Conservation (phyloP, 1,284 basidiomycete genomes). For the Ganoderma boninense region DNA sequence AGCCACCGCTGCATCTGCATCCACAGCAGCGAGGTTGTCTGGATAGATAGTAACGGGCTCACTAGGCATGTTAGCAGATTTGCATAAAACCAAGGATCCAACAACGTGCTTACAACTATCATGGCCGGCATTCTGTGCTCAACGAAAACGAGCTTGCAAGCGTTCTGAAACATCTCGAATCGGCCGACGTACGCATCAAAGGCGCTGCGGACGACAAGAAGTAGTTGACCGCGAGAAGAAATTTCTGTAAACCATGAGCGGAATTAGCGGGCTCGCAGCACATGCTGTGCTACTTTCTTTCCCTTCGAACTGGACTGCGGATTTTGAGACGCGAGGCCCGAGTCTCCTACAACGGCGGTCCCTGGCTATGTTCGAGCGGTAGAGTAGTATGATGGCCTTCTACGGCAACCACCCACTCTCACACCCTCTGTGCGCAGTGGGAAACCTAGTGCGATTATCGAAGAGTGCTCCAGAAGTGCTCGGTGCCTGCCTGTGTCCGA, state of each 20-base stretch:
- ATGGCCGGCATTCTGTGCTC: background rate
- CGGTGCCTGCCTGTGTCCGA: background rate
- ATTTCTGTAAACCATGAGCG: background rate
- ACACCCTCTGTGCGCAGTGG: background rate
- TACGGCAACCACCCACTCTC: background rate
- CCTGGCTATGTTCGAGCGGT: background rate
- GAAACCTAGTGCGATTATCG: background rate
- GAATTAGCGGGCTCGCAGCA: conserved; percentile 1
- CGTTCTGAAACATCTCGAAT: background rate
- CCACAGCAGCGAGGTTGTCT: background rate
- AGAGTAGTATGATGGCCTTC: background rate
- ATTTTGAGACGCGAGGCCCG: background rate
- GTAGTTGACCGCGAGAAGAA: background rate
- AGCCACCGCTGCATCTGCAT: background rate
- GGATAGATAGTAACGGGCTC: background rate
- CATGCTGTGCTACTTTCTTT: background rate
- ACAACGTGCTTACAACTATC: background rate
- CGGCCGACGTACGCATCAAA: background rate
- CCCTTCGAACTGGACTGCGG: background rate
- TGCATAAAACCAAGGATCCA: background rate
- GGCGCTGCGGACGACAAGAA: background rate
- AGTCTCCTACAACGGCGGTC: background rate
- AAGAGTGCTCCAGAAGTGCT: background rate
- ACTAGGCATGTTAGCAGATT: background rate
- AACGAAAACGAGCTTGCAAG: background rate